Evolutionary conservation across 2,329 filamentous ascomycete species (phyloP), one percentile per base, ranked within the genome.

Genomic region (Tolypocladium tropicale): DNA sequence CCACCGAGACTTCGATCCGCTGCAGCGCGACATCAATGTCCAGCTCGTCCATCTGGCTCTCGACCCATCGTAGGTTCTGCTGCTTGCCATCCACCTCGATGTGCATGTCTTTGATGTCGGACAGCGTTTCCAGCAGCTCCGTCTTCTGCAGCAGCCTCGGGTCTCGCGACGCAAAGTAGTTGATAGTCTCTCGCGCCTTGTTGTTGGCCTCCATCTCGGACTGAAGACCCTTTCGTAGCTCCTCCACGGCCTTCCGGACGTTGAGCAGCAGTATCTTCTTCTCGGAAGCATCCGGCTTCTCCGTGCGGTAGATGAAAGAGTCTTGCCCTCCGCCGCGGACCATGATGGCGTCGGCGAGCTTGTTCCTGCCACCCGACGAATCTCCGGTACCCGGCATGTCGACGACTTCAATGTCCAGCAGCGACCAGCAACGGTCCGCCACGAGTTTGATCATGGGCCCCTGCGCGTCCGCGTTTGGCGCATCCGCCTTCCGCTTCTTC

Each of bases 61-160:
- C 94, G 0, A 99, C 90, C 90, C 90, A 96, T 54, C 93, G 88
- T 51, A 99, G 80, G 68, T 94, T 96, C 68, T 97, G 90, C 70
- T 96, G 92, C 65, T 95, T 95, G 52, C 94, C 94, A 65, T 97
- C 94, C 16, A 96, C 90, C 64, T 99, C 94, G 62, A 99, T 92
- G 55, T 96, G 82, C 74, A 96, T 88, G 68, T 95, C 89, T 67
- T 90, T 90, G 64, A 88, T 84, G 59, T 86, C 84, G 2, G 90
- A 90, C 11, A 91, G 73, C 9, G 83, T 87, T 66, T 94, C 90
- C 16, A 95, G 79, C 2, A 94, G 75, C 57, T 93, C 89, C 0
- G 88, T 84, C 70, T 92, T 91, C 65, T 90, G 87, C 46, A 92
- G 76, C 28, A 92, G 77, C 1, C 85, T 84, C 1, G 88, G 85